Base-by-base conservation (phyloP, 2,329 filamentous ascomycete genomes). In the Periconia digitata region DNA sequence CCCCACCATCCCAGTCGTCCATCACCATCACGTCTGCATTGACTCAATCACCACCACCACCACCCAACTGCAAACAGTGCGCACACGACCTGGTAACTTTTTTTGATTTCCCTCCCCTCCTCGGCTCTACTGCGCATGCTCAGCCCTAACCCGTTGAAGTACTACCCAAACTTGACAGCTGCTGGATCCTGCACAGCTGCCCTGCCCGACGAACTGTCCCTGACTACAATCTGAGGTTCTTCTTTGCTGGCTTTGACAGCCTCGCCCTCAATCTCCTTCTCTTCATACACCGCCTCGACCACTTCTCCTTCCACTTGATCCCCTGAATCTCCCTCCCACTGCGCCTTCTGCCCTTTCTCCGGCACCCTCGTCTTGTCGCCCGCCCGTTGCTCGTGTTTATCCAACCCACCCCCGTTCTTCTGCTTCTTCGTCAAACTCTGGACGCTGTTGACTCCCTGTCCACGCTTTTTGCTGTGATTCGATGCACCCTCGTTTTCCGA, bases 181-280 rank as follows among this genome's bases (percentile, higher is more conserved):
- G 75, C 71, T 3, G 73, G 69, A 60, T 75, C 75, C 44, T 76
- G 73, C 42, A 76, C 72, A 24, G 65, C 70, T 22, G 72, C 65
- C 61, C 75, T 75, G 10, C 71, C 72, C 32, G 66, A 69, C 41
- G 59, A 63, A 8, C 59, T 66, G 40, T 63, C 72, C 57, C 67
- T 73, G 49, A 76, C 50, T 16, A 76, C 72, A 38, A 76, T 59
- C 53, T 67, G 67, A 4, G 74, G 73, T 55, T 76, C 74, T 36
- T 73, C 66, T 46, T 73, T 68, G 36, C 65, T 72, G 1, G 63
- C 74, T 56, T 76, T 73, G 35, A 73, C 69, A 23, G 59, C 58
- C 57, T 76, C 72, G 2, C 74, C 72, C 35, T 74, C 70, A 8
- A 76, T 66, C 24, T 63, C 63, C 65, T 73, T 76, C 36, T 67